phyloP scores from a whole-genome alignment of 108 stramenopile species.

The Cyclotella atomus region DNA sequence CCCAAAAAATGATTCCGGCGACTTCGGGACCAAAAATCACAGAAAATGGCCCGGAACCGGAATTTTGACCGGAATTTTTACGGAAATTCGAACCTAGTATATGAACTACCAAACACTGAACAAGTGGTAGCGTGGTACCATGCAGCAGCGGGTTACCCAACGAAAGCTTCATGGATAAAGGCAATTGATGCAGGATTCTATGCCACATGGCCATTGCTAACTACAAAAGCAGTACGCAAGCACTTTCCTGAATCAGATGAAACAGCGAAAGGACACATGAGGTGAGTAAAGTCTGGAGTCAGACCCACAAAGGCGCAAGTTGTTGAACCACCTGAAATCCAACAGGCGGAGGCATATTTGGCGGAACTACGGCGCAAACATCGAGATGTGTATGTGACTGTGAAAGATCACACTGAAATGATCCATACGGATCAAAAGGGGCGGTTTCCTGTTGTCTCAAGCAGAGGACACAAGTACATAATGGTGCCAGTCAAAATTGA shows the following conservation, averaged over 20 bases:
- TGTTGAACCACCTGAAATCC: not conserved
- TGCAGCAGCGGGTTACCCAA: too few relatives aligned
- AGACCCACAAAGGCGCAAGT: slow-evolving; percentile 16
- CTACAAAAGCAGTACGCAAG: not conserved
- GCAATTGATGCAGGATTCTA: slow-evolving; percentile 9
- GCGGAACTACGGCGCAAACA: not conserved
- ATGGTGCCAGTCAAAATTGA: slow-evolving; percentile 50
- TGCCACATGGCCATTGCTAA: slow-evolving; percentile 26
- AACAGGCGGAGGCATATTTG: not conserved
- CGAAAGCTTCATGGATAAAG: too few relatives aligned
- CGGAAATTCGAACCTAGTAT: too few relatives aligned
- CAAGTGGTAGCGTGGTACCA: slow-evolving; percentile 12
- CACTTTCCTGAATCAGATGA: slow-evolving; percentile 23
- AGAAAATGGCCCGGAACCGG: too few relatives aligned
- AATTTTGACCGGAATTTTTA: too few relatives aligned
- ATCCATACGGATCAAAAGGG: slow-evolving; percentile 13
- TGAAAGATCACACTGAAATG: not conserved
- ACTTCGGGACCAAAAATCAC: too few relatives aligned
- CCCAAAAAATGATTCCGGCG: too few relatives aligned
- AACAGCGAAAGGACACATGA: slow-evolving; percentile 16
- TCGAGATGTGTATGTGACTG: not conserved
- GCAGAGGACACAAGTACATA: slow-evolving; percentile 45
- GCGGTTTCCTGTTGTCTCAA: slow-evolving; percentile 25
- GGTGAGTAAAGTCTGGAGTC: not conserved
- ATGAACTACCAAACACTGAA: not conserved